Conservation (phyloP, 352 stramenopile species). For the Vaucheria bursata region DNA sequence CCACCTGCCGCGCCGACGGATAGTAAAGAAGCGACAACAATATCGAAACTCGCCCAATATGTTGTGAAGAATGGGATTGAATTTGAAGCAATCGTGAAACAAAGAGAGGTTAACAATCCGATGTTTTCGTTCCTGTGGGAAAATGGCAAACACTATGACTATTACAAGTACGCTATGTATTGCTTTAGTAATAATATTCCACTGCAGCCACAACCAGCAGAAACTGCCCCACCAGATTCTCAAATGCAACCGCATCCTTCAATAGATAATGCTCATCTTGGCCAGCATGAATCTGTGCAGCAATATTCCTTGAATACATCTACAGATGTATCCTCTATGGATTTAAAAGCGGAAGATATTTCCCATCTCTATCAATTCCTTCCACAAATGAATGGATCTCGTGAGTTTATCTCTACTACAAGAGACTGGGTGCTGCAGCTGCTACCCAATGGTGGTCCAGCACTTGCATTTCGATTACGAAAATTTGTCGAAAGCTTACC, state of each 20-base stretch:
- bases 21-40: background rate
- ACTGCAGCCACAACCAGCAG: background rate
- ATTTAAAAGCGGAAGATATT: background rate
- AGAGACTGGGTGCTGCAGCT: background rate
- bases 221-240: background rate
- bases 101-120: background rate
- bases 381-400: background rate
- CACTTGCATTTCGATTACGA: background rate
- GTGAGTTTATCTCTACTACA: background rate
- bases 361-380: background rate
- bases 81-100: background rate
- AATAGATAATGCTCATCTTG: background rate
- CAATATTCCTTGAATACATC: background rate
- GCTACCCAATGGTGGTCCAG: background rate
- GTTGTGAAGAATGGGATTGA: slow-evolving; percentile 1
- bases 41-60: slow-evolving; percentile 5
- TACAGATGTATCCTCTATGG: background rate
- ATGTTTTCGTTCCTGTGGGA: background rate
- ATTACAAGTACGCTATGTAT: slow-evolving; percentile 1
- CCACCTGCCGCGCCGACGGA: background rate
- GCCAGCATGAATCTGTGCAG: background rate
- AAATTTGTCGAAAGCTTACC: background rate
- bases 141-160: slow-evolving; percentile 8
- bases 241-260: background rate
- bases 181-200: background rate